These are phyloP conservation scores for Stellera chamaejasme DNA, from an alignment of 345 rosid genomes.

Conservation along the genomic window DNA sequence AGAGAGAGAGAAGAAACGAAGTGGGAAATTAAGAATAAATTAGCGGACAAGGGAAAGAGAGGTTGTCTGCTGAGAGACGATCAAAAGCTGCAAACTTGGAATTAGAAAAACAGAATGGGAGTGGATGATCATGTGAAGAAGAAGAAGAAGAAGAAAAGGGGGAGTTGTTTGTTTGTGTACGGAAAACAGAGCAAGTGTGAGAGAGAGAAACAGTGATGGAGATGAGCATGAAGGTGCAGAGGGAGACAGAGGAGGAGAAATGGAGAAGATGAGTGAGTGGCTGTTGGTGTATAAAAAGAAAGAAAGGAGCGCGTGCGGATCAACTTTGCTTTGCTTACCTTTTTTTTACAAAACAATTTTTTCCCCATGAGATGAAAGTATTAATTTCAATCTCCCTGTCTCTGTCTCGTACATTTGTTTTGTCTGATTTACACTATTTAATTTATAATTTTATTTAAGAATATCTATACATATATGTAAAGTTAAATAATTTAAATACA, in stretches of 20 bases:
- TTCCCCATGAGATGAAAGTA: no score
- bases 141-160: constrained; percentile 15
- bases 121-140: constrained; percentile 29
- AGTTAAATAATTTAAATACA: no score
- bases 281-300: constrained; percentile 6
- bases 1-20: constrained; percentile 7
- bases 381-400: no score
- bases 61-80: constrained; percentile 44
- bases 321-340: neutral
- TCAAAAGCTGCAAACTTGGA: constrained; percentile 52
- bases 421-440: no score
- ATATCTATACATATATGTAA: no score
- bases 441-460: no score
- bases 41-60: constrained; percentile 13
- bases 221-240: neutral
- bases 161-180: neutral
- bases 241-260: constrained; percentile 1
- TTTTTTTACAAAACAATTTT: no score
- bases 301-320: constrained; percentile 35
- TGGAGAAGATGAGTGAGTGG: neutral
- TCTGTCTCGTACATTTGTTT: no score
- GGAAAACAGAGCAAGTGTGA: neutral
- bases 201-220: neutral
- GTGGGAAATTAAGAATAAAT: constrained; percentile 10
- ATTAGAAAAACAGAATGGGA: constrained; percentile 17